phyloP scores from a whole-genome alignment of 2,329 filamentous ascomycete genomes.

The Exophiala sideris region DNA sequence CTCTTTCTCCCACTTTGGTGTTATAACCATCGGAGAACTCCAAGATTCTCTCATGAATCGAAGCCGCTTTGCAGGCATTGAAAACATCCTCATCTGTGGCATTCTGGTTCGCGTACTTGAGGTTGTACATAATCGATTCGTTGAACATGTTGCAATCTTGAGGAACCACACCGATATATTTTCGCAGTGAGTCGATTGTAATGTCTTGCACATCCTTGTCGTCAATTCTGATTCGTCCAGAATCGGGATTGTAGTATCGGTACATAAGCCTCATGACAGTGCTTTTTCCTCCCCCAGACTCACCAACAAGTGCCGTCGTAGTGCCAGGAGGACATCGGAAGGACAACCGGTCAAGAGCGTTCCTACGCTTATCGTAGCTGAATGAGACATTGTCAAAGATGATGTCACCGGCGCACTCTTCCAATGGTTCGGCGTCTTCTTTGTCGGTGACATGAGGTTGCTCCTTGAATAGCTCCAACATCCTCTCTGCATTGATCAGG shows the following conservation, averaged over 20 bases:
- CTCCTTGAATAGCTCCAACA: constrained; percentile 95
- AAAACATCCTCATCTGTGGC: constrained; percentile 79
- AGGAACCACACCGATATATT: constrained; percentile 90
- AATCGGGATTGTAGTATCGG: constrained; percentile 85
- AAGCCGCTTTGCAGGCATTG: constrained; percentile 77
- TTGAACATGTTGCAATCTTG: constrained; percentile 97
- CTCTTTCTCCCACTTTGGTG: constrained; percentile 87
- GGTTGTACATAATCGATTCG: constrained; percentile 90
- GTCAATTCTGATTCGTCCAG: constrained; percentile 79
- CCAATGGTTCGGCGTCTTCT: constrained; percentile 60
- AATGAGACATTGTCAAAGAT: constrained; percentile 87
- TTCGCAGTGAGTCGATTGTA: constrained; percentile 88
- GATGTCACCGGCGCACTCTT: constrained; percentile 73
- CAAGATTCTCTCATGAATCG: constrained; percentile 89
- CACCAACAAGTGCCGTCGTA: constrained; percentile 91
- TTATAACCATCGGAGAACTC: constrained; percentile 83
- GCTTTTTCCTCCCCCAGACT: constrained; percentile 95
- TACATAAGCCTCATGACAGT: constrained; percentile 94
- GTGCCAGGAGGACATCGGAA: constrained; percentile 87
- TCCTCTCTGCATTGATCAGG: constrained; percentile 94
- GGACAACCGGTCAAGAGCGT: constrained; percentile 75
- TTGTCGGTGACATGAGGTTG: constrained; percentile 84
- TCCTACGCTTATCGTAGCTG: constrained; percentile 80
- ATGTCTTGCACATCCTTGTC: constrained; percentile 78
- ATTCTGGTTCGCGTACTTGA: constrained; percentile 79